Conservation (phyloP, 345 rosid genomes). For the Gynandropsis gynandra region DNA sequence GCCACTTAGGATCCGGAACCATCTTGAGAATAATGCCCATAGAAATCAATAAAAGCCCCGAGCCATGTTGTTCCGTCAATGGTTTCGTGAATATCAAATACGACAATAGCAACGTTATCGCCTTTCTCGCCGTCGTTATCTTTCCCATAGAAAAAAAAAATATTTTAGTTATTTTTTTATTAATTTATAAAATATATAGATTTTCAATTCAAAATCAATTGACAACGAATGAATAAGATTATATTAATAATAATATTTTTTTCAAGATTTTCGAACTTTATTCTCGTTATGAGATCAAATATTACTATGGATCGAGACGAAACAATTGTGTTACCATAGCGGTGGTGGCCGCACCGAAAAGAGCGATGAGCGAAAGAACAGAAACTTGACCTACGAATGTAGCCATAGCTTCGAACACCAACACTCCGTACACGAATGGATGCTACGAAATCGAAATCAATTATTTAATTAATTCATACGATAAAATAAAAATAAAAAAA, state of each 20-base stretch:
- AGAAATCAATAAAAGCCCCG: constrained; percentile 64
- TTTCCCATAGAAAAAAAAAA: constrained; percentile 19
- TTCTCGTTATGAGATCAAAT: too few species aligned
- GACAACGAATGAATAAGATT: too few species aligned
- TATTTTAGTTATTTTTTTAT: too few species aligned
- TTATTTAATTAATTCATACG: not conserved
- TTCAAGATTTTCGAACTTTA: too few species aligned
- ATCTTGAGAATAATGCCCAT: constrained; percentile 78
- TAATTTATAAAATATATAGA: too few species aligned
- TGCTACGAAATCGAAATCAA: constrained; percentile 39
- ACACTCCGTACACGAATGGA: constrained; percentile 72
- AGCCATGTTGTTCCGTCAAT: constrained; percentile 68
- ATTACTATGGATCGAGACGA: not conserved
- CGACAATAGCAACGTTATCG: constrained; percentile 61
- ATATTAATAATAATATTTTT: too few species aligned
- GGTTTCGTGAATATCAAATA: constrained; percentile 90
- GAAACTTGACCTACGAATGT: constrained; percentile 82
- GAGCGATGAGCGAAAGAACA: constrained; percentile 68
- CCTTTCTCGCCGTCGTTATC: constrained; percentile 87
- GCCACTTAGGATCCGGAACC: constrained; percentile 54
- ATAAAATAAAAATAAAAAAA: too few species aligned
- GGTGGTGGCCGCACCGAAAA: constrained; percentile 83
- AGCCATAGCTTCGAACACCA: constrained; percentile 82
- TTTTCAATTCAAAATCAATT: not conserved
- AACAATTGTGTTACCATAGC: constrained; percentile 54